Evolutionary conservation across 139 green algal species (phyloP), one percentile per base, ranked within the genome.

Genomic region (Zygnema cylindricum): DNA sequence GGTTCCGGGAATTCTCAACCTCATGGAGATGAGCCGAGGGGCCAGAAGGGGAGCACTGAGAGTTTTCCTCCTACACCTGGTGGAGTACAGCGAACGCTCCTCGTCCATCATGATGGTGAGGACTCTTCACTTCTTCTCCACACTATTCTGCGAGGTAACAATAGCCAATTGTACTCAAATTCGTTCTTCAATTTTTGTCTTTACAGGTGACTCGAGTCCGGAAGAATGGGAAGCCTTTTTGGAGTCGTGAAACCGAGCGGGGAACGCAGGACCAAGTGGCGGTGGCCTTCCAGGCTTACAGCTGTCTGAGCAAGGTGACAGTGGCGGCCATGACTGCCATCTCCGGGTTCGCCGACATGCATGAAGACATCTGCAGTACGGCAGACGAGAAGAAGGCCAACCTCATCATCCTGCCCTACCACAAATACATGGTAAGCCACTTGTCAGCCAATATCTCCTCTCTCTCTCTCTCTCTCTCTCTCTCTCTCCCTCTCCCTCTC

Each of bases 21-120:
- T 88, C 69, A 88, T 76, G n/a, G 83, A 88, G 83, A 43, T 88
- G 23, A 71, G 63, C 0, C 83, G 83, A 1, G 83, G 83, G 63
- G 63, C 69, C 25, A 57, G 83, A 57, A 88, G 81, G 69, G 36
- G 35, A 0, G 33, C 83, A 2, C 85, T 91, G 23, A 57, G n/a
- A 36, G 84, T 69, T n/a, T 90, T 71, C 78, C 30, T 90, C 1
- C 76, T 90, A 36, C 85, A 90, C 32, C 36, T 89, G 36, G 76
- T 90, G 77, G 85, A 90, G 77, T 63, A 88, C 33, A 81, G 76
- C 49, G 85, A 90, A 69, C 76, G 85, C 35, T 89, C 85, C 3
- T 90, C 85, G 11, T 36, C 85, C 77, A 90, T 90, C 85, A 89
- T 90, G 79, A 90, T 86, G 85, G 85, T 90, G 32, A 69, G 77